A percentile compares a stretch with the other conserved stretches of the same genome.
Evolutionary conservation across 2,329 filamentous ascomycete genomes (phyloP).

Genomic region (Plenodomus tracheiphilus): DNA sequence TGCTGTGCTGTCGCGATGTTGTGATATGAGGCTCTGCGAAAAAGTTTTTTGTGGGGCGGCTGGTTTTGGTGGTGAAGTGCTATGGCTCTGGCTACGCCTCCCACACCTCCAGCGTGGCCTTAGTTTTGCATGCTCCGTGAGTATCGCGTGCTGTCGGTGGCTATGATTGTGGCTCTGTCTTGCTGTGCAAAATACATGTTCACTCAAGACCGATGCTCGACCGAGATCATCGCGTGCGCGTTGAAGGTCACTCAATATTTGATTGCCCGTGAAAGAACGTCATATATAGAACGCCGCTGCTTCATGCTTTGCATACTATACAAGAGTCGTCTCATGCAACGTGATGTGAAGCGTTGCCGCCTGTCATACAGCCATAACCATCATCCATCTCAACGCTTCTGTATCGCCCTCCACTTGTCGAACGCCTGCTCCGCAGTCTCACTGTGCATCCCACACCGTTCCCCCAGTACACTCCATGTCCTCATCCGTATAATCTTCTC

Average conservation of each 20-base stretch:
- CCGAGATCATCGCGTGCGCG: too few relatives aligned
- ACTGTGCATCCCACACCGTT: conserved; percentile 67
- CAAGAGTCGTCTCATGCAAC: not conserved
- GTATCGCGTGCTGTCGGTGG: too few relatives aligned
- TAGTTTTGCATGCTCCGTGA: too few relatives aligned
- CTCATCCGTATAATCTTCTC: conserved; percentile 78
- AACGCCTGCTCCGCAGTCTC: conserved; percentile 48
- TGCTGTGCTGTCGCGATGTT: not conserved
- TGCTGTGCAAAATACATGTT: too few relatives aligned
- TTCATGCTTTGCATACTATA: not conserved
- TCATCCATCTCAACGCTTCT: conserved; percentile 5
- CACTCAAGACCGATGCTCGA: too few relatives aligned
- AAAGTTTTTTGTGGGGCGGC: conserved; percentile 1
- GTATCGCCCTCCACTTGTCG: conserved; percentile 35
- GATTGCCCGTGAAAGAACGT: too few relatives aligned
- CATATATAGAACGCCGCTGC: too few relatives aligned
- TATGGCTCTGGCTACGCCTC: too few relatives aligned
- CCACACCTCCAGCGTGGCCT: too few relatives aligned
- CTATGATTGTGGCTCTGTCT: too few relatives aligned
- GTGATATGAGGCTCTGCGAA: not conserved
- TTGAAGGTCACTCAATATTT: too few relatives aligned
- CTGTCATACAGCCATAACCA: not conserved
- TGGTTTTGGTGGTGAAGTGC: too few relatives aligned
- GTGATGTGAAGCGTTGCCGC: not conserved
- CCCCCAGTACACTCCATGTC: conserved; percentile 78